Percentiles rank a stretch among this genome's conserved stretches.
These are phyloP conservation scores for Cystobasidium pallidum DNA, from an alignment of 1,284 basidiomycete species.

Conservation along the genomic window DNA sequence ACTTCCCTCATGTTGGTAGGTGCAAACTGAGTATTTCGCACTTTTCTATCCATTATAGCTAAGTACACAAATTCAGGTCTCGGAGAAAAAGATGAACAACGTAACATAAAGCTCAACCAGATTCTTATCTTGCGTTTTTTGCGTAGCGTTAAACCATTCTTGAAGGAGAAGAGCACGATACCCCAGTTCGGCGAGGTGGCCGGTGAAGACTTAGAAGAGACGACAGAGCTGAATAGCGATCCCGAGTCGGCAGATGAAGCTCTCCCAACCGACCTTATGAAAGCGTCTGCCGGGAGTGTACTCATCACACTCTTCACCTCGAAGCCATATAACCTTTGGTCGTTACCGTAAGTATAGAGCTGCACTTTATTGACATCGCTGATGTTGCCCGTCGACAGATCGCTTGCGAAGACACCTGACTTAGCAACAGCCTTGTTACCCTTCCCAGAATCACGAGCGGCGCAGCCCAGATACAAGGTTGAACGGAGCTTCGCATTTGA, in stretches of 20 bases:
- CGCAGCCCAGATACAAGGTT: conserved; percentile 71
- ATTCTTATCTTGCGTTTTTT: conserved; percentile 83
- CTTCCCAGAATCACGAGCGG: conserved; percentile 48
- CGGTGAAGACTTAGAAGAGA: conserved; percentile 56
- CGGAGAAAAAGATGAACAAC: conserved; percentile 90
- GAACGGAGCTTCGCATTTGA: conserved; percentile 82
- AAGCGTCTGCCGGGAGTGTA: conserved; percentile 62
- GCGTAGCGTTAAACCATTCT: conserved; percentile 68
- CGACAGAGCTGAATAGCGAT: conserved; percentile 54
- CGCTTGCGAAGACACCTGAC: conserved; percentile 75
- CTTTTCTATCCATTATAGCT: background rate
- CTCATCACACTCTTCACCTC: conserved; percentile 86
- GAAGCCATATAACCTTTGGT: conserved; percentile 87
- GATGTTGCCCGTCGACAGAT: conserved; percentile 57
- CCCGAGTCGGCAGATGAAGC: conserved; percentile 58
- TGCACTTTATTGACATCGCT: background rate
- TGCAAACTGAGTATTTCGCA: conserved; percentile 64
- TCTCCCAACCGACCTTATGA: conserved; percentile 49
- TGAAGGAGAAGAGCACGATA: conserved; percentile 62
- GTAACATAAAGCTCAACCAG: conserved; percentile 92
- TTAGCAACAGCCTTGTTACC: conserved; percentile 57
- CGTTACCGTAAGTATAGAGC: conserved; percentile 51
- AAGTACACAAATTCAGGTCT: conserved; percentile 63
- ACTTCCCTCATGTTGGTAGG: conserved; percentile 94
- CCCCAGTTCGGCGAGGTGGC: conserved; percentile 50